These are phyloP conservation scores for Boletus huronensis DNA, from an alignment of 768 basidiomycete species.

Conservation along the genomic window DNA sequence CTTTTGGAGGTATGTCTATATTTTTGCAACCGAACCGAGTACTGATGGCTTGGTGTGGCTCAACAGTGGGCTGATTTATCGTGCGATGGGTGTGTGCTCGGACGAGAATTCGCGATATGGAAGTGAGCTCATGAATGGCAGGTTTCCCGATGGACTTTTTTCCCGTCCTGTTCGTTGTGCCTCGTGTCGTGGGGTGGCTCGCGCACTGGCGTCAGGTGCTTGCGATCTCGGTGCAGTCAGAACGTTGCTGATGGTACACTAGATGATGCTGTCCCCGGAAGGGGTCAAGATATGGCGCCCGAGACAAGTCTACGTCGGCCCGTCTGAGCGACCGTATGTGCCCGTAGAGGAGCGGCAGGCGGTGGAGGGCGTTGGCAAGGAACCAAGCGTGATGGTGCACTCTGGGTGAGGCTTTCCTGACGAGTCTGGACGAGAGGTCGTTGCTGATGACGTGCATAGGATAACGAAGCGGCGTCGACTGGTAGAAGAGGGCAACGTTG, in stretches of 20 bases:
- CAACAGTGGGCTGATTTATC: constrained; percentile 79
- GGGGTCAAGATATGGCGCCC: constrained; percentile 95
- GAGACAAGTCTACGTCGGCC: constrained; percentile 80
- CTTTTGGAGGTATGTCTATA: constrained; percentile 57
- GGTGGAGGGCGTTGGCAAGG: constrained; percentile 53
- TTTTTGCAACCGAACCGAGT: not conserved
- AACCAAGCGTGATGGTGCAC: constrained; percentile 62
- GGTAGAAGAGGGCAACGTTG: constrained; percentile 23
- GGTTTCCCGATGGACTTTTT: constrained; percentile 94
- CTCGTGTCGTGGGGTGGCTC: constrained; percentile 89
- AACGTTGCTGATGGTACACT: constrained; percentile 7
- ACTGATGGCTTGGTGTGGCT: not conserved
- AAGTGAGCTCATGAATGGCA: constrained; percentile 24
- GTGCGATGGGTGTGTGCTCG: constrained; percentile 71
- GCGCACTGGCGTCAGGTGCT: constrained; percentile 86
- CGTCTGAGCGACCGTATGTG: constrained; percentile 71
- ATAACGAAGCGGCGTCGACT: constrained; percentile 33
- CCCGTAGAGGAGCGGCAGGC: constrained; percentile 54
- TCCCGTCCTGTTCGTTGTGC: constrained; percentile 90
- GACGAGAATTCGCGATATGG: not conserved
- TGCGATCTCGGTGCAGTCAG: not conserved
- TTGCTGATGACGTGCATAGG: constrained; percentile 10
- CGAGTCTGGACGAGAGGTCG: not conserved
- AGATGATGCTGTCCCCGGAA: constrained; percentile 90
- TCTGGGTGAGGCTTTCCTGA: constrained; percentile 59